Evolutionary conservation across 257 asterid genomes (phyloP), one percentile per base, ranked within the genome.

Genomic region (Ilex aquifolium): DNA sequence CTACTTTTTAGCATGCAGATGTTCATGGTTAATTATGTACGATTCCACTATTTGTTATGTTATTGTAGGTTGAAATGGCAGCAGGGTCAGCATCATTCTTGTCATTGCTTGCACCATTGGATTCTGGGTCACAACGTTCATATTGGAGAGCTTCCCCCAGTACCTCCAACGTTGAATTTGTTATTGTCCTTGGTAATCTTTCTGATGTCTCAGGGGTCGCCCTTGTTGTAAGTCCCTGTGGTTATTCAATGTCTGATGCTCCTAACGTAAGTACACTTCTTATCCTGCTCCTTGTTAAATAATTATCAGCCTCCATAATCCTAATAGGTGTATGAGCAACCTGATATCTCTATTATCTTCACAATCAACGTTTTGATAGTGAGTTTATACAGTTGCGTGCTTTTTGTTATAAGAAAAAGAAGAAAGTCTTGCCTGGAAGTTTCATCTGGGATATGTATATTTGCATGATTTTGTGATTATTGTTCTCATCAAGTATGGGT

Each of bases 201-300:
- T 92, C 97, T 65, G 96, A 87, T 82, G 99, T 92, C 72, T 74
- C 93, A 39, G 99, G 91, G 76, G 95, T 85, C 62, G 78, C 83
- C 69, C 89, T 92, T 69, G 72, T 92, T 49, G 88, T 92, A 65
- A 89, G 97, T 80, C 86, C 95, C 51, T 89, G 96, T 78, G 97
- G 99, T 79, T 92, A 85, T 81, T 89, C 94, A 14, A 67, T 77
- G 74, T 78, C 90, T 21, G 97, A 89, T 76, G 90, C 94, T 70
- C 97, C 99, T 40, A 82, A 79, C 61, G 99, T 92, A 89, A 89
- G 99, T 76, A 66, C 76, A 42, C 70, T 54, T 52, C 67, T 67
- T 54, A 10, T 12, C 52, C 60, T 42, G 46, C 55, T 42, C 32
- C 8, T 21, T 59, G 4, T 57, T 32, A 39, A 59, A 32, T 59